Evolutionary conservation across 495 filamentous ascomycete genomes (phyloP), one percentile per base, ranked within the genome.

Genomic region (Delitschia confertaspora): DNA sequence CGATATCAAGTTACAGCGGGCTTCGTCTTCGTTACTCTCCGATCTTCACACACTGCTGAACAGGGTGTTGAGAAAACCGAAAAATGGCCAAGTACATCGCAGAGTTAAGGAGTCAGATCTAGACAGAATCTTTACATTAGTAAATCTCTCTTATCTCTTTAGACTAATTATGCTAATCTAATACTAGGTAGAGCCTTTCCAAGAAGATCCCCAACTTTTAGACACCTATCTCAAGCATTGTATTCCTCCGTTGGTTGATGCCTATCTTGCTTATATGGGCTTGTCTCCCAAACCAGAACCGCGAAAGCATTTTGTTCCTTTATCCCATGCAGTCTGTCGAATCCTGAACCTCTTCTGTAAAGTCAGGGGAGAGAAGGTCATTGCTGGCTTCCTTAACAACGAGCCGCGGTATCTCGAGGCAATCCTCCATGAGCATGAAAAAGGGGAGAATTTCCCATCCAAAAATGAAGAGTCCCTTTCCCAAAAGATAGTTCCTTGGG

Each of bases 201-300:
- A 95, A 70, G 91, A 95, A 66, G 82, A 85, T 54, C 89, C 91
- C 14, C 91, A 99, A 59, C 75, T 99, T 3, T 75, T 99, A n/a
- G 91, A 99, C 62, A 80, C 87, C 1, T 70, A 91, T 59, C 72
- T 99, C 32, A 74, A 79, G 44, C 68, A 66, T 44, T 75, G 93
- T 58, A 61, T 98, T 27, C 76, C 83, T 23, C 67, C 72, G 6
- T 69, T 95, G 33, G 78, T 84, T 14, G 70, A 76, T 58, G 79
- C 81, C 25, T 89, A 85, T 49, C 65, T 95, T 22, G 74, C 75
- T 44, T 83, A 78, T 59, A 60, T 91, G 37, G 34, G 29, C 6
- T 16, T 16, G 10, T 34, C 48, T 33, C 43, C 27, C 36, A 47
- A 16, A 27, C 49, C 10, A 22, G 38, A 59, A 57, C 33, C 18